A percentile compares a stretch with the other conserved stretches of the same genome.
These are phyloP conservation scores for Cucumis hystrix DNA, from an alignment of 306 rosid genomes.

Conservation along the genomic window DNA sequence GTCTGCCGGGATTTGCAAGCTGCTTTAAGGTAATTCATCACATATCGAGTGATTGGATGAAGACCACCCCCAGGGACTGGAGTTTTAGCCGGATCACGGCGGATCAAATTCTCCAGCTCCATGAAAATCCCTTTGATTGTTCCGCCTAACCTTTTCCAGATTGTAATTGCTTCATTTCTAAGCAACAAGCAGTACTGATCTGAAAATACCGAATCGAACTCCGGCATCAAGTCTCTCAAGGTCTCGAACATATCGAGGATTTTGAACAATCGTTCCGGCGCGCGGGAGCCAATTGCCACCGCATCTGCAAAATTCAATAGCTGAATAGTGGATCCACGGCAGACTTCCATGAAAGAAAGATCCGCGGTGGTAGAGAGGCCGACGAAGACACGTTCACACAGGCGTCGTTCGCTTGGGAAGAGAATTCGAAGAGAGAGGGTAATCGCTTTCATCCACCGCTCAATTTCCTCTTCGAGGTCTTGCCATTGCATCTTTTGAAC, in stretches of 20 bases:
- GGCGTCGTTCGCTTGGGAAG: slow-evolving; percentile 74
- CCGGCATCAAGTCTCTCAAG: slow-evolving; percentile 63
- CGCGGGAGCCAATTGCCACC: slow-evolving; percentile 61
- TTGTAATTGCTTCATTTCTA: slow-evolving; percentile 62
- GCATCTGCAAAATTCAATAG: slow-evolving; percentile 76
- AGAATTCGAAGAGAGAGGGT: slow-evolving; percentile 61
- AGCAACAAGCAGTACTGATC: slow-evolving; percentile 64
- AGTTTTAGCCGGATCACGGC: slow-evolving; percentile 64
- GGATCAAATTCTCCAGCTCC: slow-evolving; percentile 89
- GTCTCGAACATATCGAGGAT: slow-evolving; percentile 75
- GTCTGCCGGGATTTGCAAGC: slow-evolving; percentile 66
- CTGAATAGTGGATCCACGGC: slow-evolving; percentile 73
- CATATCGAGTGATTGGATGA: slow-evolving; percentile 89
- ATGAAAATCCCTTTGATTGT: slow-evolving; percentile 75
- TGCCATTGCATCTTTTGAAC: slow-evolving; percentile 82
- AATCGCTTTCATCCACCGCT: slow-evolving; percentile 68
- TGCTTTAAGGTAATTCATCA: slow-evolving; percentile 85
- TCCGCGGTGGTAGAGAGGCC: slow-evolving; percentile 69
- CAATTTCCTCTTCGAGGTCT: slow-evolving; percentile 80
- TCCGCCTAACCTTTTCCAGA: slow-evolving; percentile 84
- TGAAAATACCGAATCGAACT: slow-evolving; percentile 51
- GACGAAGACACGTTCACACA: slow-evolving; percentile 64
- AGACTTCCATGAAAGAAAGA: slow-evolving; percentile 88
- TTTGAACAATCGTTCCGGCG: slow-evolving; percentile 71
- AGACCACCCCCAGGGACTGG: slow-evolving; percentile 87